phyloP scores from a whole-genome alignment of 1,139 yeast species.

The Pichiaceae sp. region DNA sequence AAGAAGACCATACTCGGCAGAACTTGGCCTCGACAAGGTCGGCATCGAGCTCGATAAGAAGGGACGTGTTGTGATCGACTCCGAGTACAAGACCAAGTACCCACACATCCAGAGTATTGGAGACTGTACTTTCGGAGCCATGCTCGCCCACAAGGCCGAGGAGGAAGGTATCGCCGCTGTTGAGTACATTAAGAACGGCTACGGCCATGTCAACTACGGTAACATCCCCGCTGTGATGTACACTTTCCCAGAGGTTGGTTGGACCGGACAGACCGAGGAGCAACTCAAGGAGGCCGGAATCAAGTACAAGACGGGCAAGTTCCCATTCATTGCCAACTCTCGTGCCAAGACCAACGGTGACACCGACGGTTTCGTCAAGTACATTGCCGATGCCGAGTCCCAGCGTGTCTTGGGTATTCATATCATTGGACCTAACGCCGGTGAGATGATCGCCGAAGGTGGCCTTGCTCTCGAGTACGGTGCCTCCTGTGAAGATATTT shows the following conservation, averaged over 20 bases:
- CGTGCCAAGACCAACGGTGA: conserved; percentile 98
- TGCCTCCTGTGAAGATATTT: conserved; percentile 95
- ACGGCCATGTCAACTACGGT: conserved; percentile 97
- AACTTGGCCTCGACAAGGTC: conserved; percentile 78
- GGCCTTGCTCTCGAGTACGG: conserved; percentile 98
- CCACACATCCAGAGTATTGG: conserved; percentile 96
- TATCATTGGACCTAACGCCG: conserved; percentile 96
- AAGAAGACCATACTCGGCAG: conserved; percentile 94
- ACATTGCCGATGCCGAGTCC: conserved; percentile 93
- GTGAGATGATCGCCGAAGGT: conserved; percentile 99
- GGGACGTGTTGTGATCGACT: conserved; percentile 91
- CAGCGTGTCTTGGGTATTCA: conserved; percentile 95
- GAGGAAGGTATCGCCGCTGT: conserved; percentile 99
- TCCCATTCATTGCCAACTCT: conserved; percentile 98
- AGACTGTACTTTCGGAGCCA: conserved; percentile 96
- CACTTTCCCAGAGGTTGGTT: conserved; percentile 98
- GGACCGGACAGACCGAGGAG: conserved; percentile 97
- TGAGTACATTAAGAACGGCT: conserved; percentile 86
- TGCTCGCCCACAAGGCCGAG: conserved; percentile 99
- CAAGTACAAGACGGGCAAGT: conserved; percentile 89
- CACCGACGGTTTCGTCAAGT: conserved; percentile 95
- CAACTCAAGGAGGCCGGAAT: conserved; percentile 92
- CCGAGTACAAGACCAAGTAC: conserved; percentile 84
- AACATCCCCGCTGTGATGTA: conserved; percentile 98
- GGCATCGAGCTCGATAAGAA: conserved; percentile 87